phyloP scores from a whole-genome alignment of 2,329 filamentous ascomycete genomes.

The Alternaria sp. region DNA sequence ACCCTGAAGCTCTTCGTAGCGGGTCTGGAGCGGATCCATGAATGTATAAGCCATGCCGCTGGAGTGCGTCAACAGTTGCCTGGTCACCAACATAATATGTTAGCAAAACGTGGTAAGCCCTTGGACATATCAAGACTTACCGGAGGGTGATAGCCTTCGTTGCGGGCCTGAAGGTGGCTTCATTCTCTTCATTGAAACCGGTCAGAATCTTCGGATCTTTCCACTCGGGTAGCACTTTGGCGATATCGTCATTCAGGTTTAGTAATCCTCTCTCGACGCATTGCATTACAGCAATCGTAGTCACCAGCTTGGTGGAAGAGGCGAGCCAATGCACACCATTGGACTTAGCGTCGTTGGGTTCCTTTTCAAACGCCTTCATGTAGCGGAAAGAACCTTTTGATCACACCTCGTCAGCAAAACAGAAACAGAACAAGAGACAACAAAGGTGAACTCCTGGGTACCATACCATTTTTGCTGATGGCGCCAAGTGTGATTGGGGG shows the following conservation, averaged over 20 bases:
- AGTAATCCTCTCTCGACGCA: background rate
- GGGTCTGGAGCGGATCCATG: background rate
- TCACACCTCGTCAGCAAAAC: background rate
- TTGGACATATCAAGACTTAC: background rate
- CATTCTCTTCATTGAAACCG: background rate
- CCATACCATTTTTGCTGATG: background rate
- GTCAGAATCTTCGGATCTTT: background rate
- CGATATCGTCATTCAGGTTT: background rate
- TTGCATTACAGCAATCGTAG: background rate
- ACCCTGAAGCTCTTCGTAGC: background rate
- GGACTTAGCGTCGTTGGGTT: background rate
- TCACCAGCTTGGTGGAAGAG: background rate
- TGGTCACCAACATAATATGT: background rate
- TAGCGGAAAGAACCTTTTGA: background rate
- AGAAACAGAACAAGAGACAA: background rate
- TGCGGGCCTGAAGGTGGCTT: background rate
- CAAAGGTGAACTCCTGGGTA: background rate
- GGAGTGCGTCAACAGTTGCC: background rate
- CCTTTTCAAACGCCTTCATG: background rate
- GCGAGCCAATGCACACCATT: background rate
- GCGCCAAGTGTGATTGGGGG: background rate
- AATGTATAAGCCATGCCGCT: background rate
- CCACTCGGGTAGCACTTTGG: background rate
- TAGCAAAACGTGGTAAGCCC: background rate
- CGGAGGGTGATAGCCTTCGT: background rate